Evolutionary conservation across 2,329 filamentous ascomycete genomes (phyloP), one percentile per base, ranked within the genome.

Genomic region (Fusarium sublunatum): DNA sequence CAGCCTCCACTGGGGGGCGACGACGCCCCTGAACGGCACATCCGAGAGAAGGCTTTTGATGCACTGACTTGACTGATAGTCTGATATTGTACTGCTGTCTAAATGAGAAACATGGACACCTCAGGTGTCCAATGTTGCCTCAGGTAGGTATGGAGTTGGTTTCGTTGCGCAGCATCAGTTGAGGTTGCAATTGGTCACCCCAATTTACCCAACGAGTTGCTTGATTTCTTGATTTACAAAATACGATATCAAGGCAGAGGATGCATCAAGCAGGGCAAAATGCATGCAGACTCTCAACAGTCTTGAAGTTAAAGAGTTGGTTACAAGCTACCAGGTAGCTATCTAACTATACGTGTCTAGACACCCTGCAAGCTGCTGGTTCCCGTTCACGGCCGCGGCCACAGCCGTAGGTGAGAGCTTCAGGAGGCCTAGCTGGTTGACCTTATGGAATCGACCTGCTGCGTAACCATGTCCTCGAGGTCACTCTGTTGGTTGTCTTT

Each of bases 1-100:
- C 12, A 34, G 53, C 39, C 39, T 59, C 54, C 63, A 58, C 60
- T 57, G 35, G 45, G 44, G 41, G 48, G 46, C 56, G 60, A 57
- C 50, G 42, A 49, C 61, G 52, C 69, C 68, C 69, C 69, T 71
- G 69, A 71, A 59, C 69, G 67, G 69, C 65, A 55, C 69, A 53
- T 71, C 69, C 69, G 69, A 65, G 19, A 19, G 19, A 19, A 19
- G 19, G 19, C 19, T n/a, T 22, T 25, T 64, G 40, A 59, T 35
- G 54, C 44, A 38, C 43, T 57, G 26, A 28, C 54, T n/a, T n/a
- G n/a, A 10, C 26, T 26, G 15, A 13, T 13, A 15, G 19, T 19
- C 12, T 22, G 15, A 19, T 15, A 24, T 5, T 22, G 29, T 24
- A 32, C 45, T 40, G 22, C 28, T 35, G 38, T 45, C 26, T 34